Evolutionary conservation across 1,284 basidiomycete genomes (phyloP), one percentile per base, ranked within the genome.

Genomic region (Puccinia coronata): DNA sequence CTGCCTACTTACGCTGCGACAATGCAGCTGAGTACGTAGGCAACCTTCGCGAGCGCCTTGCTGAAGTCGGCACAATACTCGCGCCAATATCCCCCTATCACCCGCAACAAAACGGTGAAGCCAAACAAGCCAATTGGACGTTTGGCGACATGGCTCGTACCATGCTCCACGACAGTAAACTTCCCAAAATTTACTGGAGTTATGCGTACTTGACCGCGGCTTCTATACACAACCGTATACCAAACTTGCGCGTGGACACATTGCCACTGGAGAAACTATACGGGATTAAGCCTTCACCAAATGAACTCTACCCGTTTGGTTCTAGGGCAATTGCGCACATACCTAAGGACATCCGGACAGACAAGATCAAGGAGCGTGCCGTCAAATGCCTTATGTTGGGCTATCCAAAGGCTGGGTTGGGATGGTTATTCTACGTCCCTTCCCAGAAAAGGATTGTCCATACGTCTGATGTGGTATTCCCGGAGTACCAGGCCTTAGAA

Each of bases 361-460:
- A 43, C 2, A 79, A 71, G 41, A 51, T 79, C 3, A 53, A 70
- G 9, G 67, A 70, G 31, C 2, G 77, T 25, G 77, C 28, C 20
- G 20, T 8, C 14, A 34, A 67, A 47, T n/a, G 65, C 28, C 12
- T 41, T 5, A n/a, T 79, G 8, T 11, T 79, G 0, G 36, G 34
- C 11, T 71, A 70, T 25, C 47, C 53, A 20, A 8, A 1, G 18
- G 18, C 49, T 2, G 69, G 69, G 4, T 36, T 31, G n/a, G 77
- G 77, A 11, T 71, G 67, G 67, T 25, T 80, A 16, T 71, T 80
- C 34, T 80, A n/a, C n/a, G n/a, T n/a, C n/a, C n/a, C n/a, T n/a
- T n/a, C n/a, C n/a, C n/a, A n/a, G n/a, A n/a, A n/a, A n/a, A n/a
- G n/a, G n/a, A n/a, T n/a, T n/a, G n/a, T n/a, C n/a, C n/a, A n/a